phyloP scores from a whole-genome alignment of 208 protist genomes.

The Wallacemonas sp. region DNA sequence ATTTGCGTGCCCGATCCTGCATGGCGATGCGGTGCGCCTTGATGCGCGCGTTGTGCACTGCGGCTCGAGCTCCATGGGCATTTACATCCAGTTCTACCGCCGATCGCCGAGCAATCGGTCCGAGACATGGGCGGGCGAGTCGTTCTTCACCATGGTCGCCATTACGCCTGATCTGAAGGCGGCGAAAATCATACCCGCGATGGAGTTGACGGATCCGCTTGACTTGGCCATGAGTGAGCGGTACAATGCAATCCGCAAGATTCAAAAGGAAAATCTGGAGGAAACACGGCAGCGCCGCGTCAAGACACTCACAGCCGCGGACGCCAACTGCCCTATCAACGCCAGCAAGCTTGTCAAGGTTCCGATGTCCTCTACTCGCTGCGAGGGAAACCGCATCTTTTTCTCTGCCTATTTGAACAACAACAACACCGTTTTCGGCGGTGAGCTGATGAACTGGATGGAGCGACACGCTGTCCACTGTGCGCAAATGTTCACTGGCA shows the following conservation, averaged over 20 bases:
- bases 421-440: conserved; percentile 93
- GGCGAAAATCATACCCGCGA: conserved; percentile 78
- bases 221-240: conserved; percentile 69
- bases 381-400: conserved; percentile 85
- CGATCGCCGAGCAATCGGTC: conserved; percentile 57
- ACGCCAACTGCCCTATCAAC: conserved; percentile 72
- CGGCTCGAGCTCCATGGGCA: conserved; percentile 78
- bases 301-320: conserved; percentile 34
- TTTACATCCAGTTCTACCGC: conserved; percentile 83
- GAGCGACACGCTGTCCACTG: conserved; percentile 88
- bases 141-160: conserved; percentile 90
- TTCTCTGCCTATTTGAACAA: conserved; percentile 87
- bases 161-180: conserved; percentile 78
- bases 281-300: conserved; percentile 16
- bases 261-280: conserved; percentile 33
- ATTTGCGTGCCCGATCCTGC: conserved; percentile 79
- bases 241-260: conserved; percentile 55
- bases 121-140: conserved; percentile 68
- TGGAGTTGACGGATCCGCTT: conserved; percentile 64
- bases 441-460: conserved; percentile 93
- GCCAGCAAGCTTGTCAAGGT: conserved; percentile 50
- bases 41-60: conserved; percentile 77
- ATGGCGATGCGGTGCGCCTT: conserved; percentile 84
- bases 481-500: conserved; percentile 85
- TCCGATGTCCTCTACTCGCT: conserved; percentile 49